phyloP scores from a whole-genome alignment of 2,329 filamentous ascomycete species.

The Aspergillus pseudonomiae region DNA sequence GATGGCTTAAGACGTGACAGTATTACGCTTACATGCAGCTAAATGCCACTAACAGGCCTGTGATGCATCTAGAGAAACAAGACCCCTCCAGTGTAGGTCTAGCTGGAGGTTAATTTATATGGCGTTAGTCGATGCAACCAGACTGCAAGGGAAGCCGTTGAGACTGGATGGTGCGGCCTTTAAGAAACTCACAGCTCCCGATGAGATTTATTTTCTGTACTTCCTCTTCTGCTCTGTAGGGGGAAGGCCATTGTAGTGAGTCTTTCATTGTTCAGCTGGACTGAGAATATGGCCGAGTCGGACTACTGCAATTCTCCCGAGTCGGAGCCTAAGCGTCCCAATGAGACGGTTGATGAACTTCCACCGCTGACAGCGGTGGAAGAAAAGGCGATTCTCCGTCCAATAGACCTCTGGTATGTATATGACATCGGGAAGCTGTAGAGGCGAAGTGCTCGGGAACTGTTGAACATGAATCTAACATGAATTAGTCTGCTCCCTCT shows the following conservation, averaged over 20 bases:
- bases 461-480: neutral
- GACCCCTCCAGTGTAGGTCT: neutral
- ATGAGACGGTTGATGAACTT: conserved; percentile 2
- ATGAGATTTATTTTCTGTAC: neutral
- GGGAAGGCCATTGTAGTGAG: neutral
- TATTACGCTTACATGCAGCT: neutral
- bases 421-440: too few relatives aligned
- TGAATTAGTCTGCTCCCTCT: conserved; percentile 21
- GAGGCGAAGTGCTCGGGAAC: neutral
- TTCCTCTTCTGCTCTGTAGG: neutral
- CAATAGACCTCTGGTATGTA: conserved; percentile 10
- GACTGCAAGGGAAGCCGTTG: neutral
- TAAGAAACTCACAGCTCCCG: neutral
- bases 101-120: neutral
- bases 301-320: neutral
- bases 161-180: neutral
- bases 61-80: conserved; percentile 2
- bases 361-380: neutral
- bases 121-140: neutral
- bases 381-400: conserved; percentile 9
- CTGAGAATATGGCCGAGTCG: neutral
- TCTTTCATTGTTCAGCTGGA: neutral
- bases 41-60: conserved; percentile 9
- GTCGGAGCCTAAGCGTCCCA: neutral
- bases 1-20: conserved; percentile 3